Conservation (phyloP, 306 rosid genomes). For the Vigna mungo region DNA sequence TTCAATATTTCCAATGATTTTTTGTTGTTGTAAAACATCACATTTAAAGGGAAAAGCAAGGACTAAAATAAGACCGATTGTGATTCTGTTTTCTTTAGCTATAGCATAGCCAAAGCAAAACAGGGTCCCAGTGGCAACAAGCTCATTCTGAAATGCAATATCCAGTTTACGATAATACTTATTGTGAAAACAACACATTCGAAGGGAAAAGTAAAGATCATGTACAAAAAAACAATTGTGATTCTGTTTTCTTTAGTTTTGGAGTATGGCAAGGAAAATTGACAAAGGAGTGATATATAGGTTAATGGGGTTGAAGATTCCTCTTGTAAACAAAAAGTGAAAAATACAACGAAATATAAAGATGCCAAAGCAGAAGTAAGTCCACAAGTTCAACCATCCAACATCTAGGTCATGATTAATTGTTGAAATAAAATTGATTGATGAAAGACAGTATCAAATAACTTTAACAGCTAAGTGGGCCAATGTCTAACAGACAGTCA, state of each 20-base stretch:
- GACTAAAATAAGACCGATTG: neutral
- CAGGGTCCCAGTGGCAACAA: neutral
- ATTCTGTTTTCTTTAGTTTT: neutral
- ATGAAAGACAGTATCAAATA: constrained; percentile 18
- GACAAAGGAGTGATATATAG: constrained; percentile 6
- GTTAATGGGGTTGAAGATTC: neutral
- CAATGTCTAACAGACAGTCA: constrained; percentile 17
- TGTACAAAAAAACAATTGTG: neutral
- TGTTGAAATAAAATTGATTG: constrained; percentile 17
- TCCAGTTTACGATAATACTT: neutral
- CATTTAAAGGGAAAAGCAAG: neutral
- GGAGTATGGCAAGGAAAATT: neutral
- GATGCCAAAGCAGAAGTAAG: constrained; percentile 24
- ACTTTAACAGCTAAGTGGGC: neutral
- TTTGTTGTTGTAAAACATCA: neutral
- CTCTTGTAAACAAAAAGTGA: neutral
- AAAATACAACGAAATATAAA: neutral
- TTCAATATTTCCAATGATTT: neutral
- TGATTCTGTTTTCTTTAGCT: neutral
- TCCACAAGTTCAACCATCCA: constrained; percentile 23
- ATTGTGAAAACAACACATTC: neutral
- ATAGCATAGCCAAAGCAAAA: constrained; percentile 1
- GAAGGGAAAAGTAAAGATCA: neutral
- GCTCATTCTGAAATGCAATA: neutral
- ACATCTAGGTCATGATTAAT: neutral